A percentile compares a stretch with the other conserved stretches of the same genome.
Conservation (phyloP, 2,329 filamentous ascomycete genomes). For the Colletotrichum viniferum region DNA sequence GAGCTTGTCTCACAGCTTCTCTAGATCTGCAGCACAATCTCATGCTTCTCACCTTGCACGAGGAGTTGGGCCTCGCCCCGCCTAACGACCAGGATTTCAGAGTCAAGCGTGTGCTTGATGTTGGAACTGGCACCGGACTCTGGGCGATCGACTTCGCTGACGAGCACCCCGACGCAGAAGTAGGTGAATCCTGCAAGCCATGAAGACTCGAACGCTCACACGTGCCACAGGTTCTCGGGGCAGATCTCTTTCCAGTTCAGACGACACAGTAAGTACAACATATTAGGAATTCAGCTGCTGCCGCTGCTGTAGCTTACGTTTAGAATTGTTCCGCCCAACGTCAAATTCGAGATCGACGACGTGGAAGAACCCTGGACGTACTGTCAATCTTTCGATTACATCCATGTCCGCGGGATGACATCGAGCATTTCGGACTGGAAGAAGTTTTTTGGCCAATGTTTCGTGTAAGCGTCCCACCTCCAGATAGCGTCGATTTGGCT, state of each 20-base stretch:
- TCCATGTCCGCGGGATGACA: slow-evolving; percentile 56
- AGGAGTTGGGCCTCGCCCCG: slow-evolving; percentile 32
- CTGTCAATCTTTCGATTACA: slow-evolving; percentile 56
- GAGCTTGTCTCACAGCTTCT: not conserved
- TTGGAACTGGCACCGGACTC: slow-evolving; percentile 51
- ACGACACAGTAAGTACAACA: slow-evolving; percentile 31
- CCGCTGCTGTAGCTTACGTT: not conserved
- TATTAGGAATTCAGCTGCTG: not conserved
- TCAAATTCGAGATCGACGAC: slow-evolving; percentile 60
- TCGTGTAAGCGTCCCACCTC: slow-evolving; percentile 27
- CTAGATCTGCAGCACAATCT: slow-evolving; percentile 40
- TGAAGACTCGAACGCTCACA: no score
- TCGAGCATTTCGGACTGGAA: slow-evolving; percentile 56
- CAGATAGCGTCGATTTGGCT: slow-evolving; percentile 20
- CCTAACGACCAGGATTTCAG: slow-evolving; percentile 20
- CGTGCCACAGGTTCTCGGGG: slow-evolving; percentile 34
- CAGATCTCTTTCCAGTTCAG: slow-evolving; percentile 46
- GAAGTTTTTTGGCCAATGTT: slow-evolving; percentile 48
- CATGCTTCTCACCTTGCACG: slow-evolving; percentile 32
- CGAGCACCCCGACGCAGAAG: slow-evolving; percentile 34
- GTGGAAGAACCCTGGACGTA: slow-evolving; percentile 56
- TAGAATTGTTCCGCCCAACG: slow-evolving; percentile 53
- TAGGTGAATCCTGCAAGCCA: not conserved
- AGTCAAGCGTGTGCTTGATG: slow-evolving; percentile 41
- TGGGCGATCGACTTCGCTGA: slow-evolving; percentile 50